phyloP scores from a whole-genome alignment of 2,329 filamentous ascomycete species.

The Botrytis tulipae region DNA sequence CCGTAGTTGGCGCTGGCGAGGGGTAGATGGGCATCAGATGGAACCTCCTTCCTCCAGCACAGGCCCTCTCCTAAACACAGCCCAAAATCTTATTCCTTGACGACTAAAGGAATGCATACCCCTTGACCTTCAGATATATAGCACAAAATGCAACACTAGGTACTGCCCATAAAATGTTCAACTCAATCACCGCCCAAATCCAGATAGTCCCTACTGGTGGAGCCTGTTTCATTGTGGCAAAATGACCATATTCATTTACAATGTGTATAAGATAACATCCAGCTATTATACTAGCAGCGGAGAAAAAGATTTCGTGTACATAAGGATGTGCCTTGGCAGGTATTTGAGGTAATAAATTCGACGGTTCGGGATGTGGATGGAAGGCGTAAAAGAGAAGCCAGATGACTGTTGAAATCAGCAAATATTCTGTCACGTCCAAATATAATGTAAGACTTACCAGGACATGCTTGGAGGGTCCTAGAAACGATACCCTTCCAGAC shows the following conservation, averaged over 20 bases:
- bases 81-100: conserved; percentile 12
- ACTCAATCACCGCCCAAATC: conserved; percentile 90
- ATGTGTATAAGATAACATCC: conserved; percentile 82
- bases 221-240: conserved; percentile 86
- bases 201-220: conserved; percentile 88
- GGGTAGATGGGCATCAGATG: not conserved
- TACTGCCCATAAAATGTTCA: conserved; percentile 67
- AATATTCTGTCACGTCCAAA: not conserved
- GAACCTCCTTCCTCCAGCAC: not conserved
- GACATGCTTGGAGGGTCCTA: conserved; percentile 53
- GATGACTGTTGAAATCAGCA: conserved; percentile 38
- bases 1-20: not conserved
- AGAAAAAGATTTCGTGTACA: conserved; percentile 62
- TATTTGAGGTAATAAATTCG: conserved; percentile 50
- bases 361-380: conserved; percentile 43
- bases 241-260: conserved; percentile 76
- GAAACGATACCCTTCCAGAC: conserved; percentile 53
- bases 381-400: conserved; percentile 38
- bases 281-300: conserved; percentile 55
- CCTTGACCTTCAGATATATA: conserved; percentile 32
- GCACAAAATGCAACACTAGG: conserved; percentile 46
- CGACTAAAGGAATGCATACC: conserved; percentile 32
- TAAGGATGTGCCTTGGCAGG: conserved; percentile 46
- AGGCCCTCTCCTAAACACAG: not conserved
- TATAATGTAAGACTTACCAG: conserved; percentile 44